Evolutionary conservation across 2,329 filamentous ascomycete species (phyloP), one percentile per base, ranked within the genome.

Genomic region (Scedosporium dehoogii): DNA sequence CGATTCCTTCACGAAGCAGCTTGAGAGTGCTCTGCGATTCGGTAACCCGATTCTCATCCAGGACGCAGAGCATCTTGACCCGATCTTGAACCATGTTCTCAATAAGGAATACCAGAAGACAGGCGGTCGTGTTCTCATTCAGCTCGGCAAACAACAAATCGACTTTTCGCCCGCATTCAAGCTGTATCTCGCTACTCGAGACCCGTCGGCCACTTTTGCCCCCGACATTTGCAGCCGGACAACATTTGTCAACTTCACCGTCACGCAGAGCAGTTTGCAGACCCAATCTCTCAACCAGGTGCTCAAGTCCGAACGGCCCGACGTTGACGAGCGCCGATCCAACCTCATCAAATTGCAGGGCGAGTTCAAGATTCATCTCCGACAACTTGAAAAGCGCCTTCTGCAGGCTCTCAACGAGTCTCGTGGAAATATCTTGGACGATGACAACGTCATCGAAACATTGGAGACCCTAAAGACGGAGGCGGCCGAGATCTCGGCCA

Each of bases 91-190:
- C 71, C 94, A 99, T 70, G 93, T 99, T 62, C 85, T 99, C 75
- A 99, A 99, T 79, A 99, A 99, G 75, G 94, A 99, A 72, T 99
- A 99, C 75, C 96, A 99, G 76, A 96, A 92, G 79, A 99, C 96
- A 29, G 94, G 94, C 68, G 94, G 94, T 23, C 93, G 94, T 83
- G 93, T 97, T 56, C 86, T 99, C 61, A 99, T 99, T 66, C 94
- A 99, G 75, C 89, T 99, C 48, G 94, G 94, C 70, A 97, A 94
- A 76, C 96, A 99, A 75, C 92, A 99, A 76, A 99, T 99, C 67
- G 94, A 99, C 75, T 99, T 99, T 77, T 99, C 94, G 59, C 93
- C 94, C 1, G 86, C 92, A 0, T 99, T 99, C 82, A 94, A 89
- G 77, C 83, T 99, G 38, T 99, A 96, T 73, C 80, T 99, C 46